Conservation (phyloP, 768 basidiomycete genomes). For the Terana coerulea region DNA sequence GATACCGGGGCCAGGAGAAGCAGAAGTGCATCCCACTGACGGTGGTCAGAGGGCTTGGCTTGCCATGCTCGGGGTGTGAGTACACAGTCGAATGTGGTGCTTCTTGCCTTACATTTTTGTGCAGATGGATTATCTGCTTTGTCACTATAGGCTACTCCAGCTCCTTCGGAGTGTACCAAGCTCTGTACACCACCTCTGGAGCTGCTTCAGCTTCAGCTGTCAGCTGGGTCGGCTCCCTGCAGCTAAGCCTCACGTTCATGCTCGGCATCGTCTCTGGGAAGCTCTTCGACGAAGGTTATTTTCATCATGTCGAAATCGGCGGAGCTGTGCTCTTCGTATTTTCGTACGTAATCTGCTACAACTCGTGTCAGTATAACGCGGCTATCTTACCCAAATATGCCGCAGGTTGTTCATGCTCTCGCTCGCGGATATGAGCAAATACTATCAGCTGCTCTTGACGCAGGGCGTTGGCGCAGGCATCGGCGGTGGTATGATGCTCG, state of each 20-base stretch:
- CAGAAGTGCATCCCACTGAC: no score
- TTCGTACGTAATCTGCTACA: background rate
- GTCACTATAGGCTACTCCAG: conserved; percentile 23
- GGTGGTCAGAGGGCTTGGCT: no score
- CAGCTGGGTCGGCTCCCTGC: conserved; percentile 27
- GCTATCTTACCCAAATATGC: background rate
- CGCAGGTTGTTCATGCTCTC: conserved; percentile 37
- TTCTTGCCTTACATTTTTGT: no score
- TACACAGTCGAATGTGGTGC: no score
- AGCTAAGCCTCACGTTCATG: conserved; percentile 22
- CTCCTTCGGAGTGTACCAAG: conserved; percentile 27
- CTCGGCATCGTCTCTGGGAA: conserved; percentile 20
- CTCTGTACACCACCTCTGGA: conserved; percentile 7
- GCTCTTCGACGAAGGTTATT: conserved; percentile 33
- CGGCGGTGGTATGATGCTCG: conserved; percentile 44
- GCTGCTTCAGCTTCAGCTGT: background rate
- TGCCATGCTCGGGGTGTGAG: no score
- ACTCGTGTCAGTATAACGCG: no score
- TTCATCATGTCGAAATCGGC: conserved; percentile 7
- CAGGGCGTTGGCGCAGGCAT: conserved; percentile 57
- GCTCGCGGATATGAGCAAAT: conserved; percentile 36
- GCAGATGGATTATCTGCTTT: no score
- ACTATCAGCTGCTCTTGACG: conserved; percentile 48
- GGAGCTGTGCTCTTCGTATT: conserved; percentile 4
- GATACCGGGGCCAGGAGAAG: no score